Evolutionary conservation across 108 stramenopile species (phyloP), one percentile per base, ranked within the genome.

Genomic region (Cyclostephanos tholiformis): DNA sequence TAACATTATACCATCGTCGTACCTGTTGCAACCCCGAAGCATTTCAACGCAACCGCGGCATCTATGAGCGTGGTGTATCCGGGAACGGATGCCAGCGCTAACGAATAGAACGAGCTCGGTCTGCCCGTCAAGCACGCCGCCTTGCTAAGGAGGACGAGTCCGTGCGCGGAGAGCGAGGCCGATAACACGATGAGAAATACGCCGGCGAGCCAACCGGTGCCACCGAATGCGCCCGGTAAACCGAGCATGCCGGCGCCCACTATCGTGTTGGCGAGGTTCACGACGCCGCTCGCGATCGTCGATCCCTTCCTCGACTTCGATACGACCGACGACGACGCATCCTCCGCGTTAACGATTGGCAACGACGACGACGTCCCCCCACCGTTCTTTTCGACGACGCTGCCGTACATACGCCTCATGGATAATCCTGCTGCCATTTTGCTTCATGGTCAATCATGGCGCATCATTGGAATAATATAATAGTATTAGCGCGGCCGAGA

Each of bases 11-110:
- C 17, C 41, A 26, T 44, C 12, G 20, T 62, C 60, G 27, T 27
- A 74, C 72, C 87, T 23, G 85, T 88, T 17, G 89, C 91, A 53
- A 90, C 89, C 9, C 91, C 91, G 71, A 90, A 92, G 65, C 91
- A 92, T 62, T 92, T 92, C 36, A 92, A 52, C 19, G 89, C 88
- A 16, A 92, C 91, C 17, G 91, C 88, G 16, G 80, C 27, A 82
- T 92, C 91, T 62, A 92, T 89, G 13, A 88, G 63, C 26, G 85
- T 46, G 17, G 91, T 86, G 32, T 74, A 86, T 36, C 76, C 74
- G 0, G 91, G 89, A 26, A 85, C 80, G 29, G 88, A 86, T 8
- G 83, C 80, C 8, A 39, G 46, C 0, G 88, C 90, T 14, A 91
- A 87, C 14, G 88, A 77, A 64, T 88, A 88, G 76, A 91, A 91